phyloP scores from a whole-genome alignment of 129 eudicot genomes.

The Logfia minima region DNA sequence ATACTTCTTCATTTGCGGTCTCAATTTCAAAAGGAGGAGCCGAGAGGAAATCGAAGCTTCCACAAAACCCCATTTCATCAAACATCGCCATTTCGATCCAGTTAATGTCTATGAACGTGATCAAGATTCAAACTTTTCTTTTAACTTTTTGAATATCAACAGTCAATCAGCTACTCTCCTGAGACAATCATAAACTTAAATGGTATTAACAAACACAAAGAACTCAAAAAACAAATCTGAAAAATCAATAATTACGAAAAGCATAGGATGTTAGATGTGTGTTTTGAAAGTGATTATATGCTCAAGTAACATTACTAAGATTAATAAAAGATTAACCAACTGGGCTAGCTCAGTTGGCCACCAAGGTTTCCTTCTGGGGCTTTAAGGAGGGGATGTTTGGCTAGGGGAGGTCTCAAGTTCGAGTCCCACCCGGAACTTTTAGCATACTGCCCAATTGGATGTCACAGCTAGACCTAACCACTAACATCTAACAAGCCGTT shows the following conservation, averaged over 20 bases:
- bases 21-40: slow-evolving; percentile 19
- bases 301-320: not conserved
- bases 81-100: slow-evolving; percentile 21
- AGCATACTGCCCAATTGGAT: no score
- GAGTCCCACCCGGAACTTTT: no score
- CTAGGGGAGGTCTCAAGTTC: no score
- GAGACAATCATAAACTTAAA: slow-evolving; percentile 12
- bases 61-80: slow-evolving; percentile 35
- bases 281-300: not conserved
- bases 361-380: no score
- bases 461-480: no score
- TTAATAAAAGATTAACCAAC: no score
- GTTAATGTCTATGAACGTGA: not conserved
- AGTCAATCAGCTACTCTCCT: slow-evolving; percentile 9
- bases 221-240: not conserved
- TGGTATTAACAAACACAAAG: not conserved
- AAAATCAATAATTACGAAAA: not conserved
- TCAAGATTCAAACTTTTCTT: slow-evolving; percentile 16
- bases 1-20: slow-evolving; percentile 5
- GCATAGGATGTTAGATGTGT: not conserved
- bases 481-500: no score
- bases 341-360: no score
- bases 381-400: no score
- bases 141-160: not conserved
- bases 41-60: slow-evolving; percentile 30